These are phyloP conservation scores for Suillus sp. DNA, from an alignment of 768 basidiomycete genomes.

Conservation along the genomic window DNA sequence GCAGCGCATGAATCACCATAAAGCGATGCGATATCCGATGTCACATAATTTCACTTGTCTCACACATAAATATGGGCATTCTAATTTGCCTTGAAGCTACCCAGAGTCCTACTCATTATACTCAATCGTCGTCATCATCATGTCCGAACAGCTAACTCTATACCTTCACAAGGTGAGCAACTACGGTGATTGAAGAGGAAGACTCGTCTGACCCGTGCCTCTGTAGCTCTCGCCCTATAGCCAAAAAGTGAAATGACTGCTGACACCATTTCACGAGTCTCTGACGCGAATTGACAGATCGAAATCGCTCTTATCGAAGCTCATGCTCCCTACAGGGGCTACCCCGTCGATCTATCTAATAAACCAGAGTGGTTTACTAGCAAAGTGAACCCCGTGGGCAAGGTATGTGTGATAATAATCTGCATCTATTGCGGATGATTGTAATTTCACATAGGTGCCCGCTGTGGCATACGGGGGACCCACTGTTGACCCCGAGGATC, in stretches of 20 bases:
- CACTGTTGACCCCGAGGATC: constrained; percentile 48
- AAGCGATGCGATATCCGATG: not conserved
- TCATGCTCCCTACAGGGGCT: constrained; percentile 46
- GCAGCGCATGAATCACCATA: too few relatives aligned
- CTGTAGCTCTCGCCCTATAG: constrained; percentile 55
- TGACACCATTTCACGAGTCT: not conserved
- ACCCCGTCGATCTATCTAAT: constrained; percentile 56
- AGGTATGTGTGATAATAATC: constrained; percentile 38
- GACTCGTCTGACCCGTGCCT: not conserved
- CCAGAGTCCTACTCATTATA: not conserved
- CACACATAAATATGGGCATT: not conserved
- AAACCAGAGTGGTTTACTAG: constrained; percentile 68
- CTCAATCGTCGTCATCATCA: constrained; percentile 4
- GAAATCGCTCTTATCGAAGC: constrained; percentile 60
- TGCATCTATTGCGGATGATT: not conserved
- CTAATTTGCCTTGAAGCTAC: not conserved
- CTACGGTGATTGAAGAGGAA: not conserved
- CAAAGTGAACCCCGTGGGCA: constrained; percentile 61
- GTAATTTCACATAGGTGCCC: constrained; percentile 43
- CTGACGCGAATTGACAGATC: constrained; percentile 33
- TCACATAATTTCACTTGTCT: constrained; percentile 9
- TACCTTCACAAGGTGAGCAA: constrained; percentile 45
- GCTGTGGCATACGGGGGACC: constrained; percentile 62
- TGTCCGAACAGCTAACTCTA: constrained; percentile 39
- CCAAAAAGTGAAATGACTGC: constrained; percentile 43